Evolutionary conservation across 225 moss, liverwort and hornwort genomes (phyloP), one percentile per base, ranked within the genome.

Genomic region (Sphagnum contortum): DNA sequence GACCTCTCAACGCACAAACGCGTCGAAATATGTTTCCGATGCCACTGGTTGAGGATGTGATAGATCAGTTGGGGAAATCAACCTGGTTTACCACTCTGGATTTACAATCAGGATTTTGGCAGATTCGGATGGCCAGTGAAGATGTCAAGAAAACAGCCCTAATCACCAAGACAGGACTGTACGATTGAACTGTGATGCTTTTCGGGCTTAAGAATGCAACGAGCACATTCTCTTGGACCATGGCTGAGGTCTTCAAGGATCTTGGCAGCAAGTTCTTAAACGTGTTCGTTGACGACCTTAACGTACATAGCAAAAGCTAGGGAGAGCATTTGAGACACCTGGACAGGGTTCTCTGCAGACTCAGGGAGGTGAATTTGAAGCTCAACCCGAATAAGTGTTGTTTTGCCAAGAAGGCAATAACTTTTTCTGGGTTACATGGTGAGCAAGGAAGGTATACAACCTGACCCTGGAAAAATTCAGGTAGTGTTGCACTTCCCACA

Each of bases 231-330:
- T 45, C 50, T 10, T 4, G 63, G 3, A 12, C 63, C 0, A 70
- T 70, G 63, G 63, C 50, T 6, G 8, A 44, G 10, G 53, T 70
- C 1, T 46, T 70, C 5, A 45, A 45, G 2, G 14, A 55, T 2
- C 61, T n/a, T 1, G 5, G 1, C 0, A 12, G 47, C 55, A 63
- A 10, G 9, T 55, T 7, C 66, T 9, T n/a, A 49, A 49, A 62
- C 4, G 48, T 61, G 4, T 73, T 66, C 13, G 61, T 73, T 44
- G 67, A 73, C 56, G 73, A 73, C 55, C 53, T 73, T 7, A 48
- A 60, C 12, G 48, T 73, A 0, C 61, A 66, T 46, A 62, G 67
- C 9, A 47, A 45, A 1, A 61, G 6, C 5, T 67, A 59, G 44
- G 44, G 67, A 2, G 64, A 47, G 47, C 64, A 64, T 64, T 1